A percentile compares a stretch with the other conserved stretches of the same genome.
These are phyloP conservation scores for Mortierella claussenii DNA, from an alignment of 192 early-diverging fungal species.

Conservation along the genomic window DNA sequence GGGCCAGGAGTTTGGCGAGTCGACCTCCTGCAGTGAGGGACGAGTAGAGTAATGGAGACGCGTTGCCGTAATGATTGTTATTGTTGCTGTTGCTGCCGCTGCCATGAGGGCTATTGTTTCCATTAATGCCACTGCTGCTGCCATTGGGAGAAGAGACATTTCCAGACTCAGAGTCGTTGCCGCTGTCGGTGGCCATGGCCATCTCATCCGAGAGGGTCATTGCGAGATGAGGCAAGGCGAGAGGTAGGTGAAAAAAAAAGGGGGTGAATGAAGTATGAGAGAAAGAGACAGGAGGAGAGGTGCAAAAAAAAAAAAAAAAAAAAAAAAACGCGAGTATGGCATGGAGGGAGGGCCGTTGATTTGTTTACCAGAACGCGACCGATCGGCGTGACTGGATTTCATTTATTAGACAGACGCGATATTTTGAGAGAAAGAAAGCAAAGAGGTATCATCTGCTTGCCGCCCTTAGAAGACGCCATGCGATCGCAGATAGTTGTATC, in stretches of 20 bases:
- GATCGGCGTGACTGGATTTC: background rate
- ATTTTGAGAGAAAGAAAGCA: background rate
- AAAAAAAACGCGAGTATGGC: too few species aligned
- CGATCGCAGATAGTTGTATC: conserved; percentile 40
- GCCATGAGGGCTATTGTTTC: background rate
- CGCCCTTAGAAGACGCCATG: conserved; percentile 40
- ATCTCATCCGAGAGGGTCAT: conserved; percentile 49
- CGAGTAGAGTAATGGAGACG: conserved; percentile 3
- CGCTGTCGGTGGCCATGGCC: conserved; percentile 42
- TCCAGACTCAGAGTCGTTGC: conserved; percentile 50
- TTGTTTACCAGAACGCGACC: background rate
- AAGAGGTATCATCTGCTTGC: too few species aligned
- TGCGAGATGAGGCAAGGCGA: background rate
- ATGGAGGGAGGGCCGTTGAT: background rate
- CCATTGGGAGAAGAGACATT: conserved; percentile 12
- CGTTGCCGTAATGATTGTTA: background rate
- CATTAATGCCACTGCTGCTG: background rate
- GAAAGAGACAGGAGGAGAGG: too few species aligned
- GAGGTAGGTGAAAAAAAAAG: background rate
- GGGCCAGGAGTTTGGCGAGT: conserved; percentile 25
- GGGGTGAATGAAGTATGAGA: background rate
- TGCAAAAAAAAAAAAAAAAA: too few species aligned
- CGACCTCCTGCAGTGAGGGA: conserved; percentile 26
- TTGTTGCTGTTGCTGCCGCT: background rate
- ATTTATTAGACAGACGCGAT: background rate